A percentile compares a stretch with the other conserved stretches of the same genome.
phyloP scores from a whole-genome alignment of 2,329 filamentous ascomycete genomes.

The Aspergillus uvarum region DNA sequence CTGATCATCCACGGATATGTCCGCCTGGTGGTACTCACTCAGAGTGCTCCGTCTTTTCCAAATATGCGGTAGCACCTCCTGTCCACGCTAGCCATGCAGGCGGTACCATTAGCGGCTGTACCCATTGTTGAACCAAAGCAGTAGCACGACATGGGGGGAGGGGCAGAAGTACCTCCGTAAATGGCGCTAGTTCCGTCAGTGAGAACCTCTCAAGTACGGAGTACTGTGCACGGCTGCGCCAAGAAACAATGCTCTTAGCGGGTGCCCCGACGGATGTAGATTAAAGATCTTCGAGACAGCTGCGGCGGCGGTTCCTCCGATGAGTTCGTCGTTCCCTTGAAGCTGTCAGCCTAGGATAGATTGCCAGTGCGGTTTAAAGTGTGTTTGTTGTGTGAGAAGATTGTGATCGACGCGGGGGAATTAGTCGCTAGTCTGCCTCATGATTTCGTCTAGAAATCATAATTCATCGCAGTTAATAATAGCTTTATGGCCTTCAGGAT shows the following conservation, averaged over 20 bases:
- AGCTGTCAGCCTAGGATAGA: not conserved
- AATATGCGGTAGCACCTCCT: not conserved
- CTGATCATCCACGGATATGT: not conserved
- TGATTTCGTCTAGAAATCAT: too few relatives aligned
- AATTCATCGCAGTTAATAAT: too few relatives aligned
- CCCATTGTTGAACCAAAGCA: not conserved
- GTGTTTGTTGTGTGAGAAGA: not conserved
- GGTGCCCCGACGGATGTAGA: not conserved
- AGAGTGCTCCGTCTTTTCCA: not conserved
- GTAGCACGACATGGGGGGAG: not conserved
- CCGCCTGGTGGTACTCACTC: not conserved
- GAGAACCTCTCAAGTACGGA: not conserved
- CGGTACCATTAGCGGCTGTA: not conserved
- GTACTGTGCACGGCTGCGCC: not conserved
- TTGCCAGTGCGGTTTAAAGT: not conserved
- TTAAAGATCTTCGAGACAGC: not conserved
- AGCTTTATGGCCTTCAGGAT: too few relatives aligned
- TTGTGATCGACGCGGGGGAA: not conserved
- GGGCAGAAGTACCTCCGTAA: not conserved
- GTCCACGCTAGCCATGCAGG: not conserved
- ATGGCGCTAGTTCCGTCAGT: not conserved
- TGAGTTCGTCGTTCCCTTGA: not conserved
- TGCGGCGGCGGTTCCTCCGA: not conserved
- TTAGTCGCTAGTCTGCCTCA: too few relatives aligned
- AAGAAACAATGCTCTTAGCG: not conserved